Conservation (phyloP, 805 yeast species). For the Saccharomycopsis oosterbeekiorum region DNA sequence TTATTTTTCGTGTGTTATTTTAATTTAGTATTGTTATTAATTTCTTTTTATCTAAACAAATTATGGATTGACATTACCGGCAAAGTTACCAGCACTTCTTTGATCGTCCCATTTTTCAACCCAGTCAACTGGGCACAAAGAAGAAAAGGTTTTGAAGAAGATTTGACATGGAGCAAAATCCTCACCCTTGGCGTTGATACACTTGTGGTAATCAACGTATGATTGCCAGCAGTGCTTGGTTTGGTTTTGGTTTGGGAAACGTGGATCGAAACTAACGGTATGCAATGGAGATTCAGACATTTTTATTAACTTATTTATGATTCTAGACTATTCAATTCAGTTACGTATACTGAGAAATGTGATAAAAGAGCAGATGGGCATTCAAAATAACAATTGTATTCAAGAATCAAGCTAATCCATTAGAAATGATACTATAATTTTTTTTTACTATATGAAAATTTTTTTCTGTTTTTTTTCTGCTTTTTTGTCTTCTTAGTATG, state of each 20-base stretch:
- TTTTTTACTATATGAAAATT: background rate
- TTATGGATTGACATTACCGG: conserved; percentile 35
- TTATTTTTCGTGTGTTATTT: too few relatives aligned
- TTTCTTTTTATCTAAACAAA: too few relatives aligned
- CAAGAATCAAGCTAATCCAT: background rate
- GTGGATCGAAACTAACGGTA: conserved; percentile 75
- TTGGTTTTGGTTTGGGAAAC: conserved; percentile 96
- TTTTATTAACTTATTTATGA: background rate
- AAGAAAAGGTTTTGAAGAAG: conserved; percentile 81
- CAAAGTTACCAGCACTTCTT: conserved; percentile 51
- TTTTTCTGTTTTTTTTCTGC: background rate
- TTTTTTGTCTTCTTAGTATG: background rate
- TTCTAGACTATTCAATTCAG: background rate
- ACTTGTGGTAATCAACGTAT: conserved; percentile 96
- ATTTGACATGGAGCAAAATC: conserved; percentile 96
- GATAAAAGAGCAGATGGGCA: too few relatives aligned
- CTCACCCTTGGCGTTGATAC: conserved; percentile 94
- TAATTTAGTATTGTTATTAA: too few relatives aligned
- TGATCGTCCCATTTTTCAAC: conserved; percentile 82
- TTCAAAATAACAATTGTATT: too few relatives aligned
- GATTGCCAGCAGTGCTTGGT: conserved; percentile 98
- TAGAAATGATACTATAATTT: too few relatives aligned
- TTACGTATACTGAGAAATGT: background rate
- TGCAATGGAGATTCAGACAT: conserved; percentile 40
- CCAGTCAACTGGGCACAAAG: conserved; percentile 82